Conservation (phyloP, 1,284 basidiomycete species). For the Ceratorhiza oryzae-sativae region DNA sequence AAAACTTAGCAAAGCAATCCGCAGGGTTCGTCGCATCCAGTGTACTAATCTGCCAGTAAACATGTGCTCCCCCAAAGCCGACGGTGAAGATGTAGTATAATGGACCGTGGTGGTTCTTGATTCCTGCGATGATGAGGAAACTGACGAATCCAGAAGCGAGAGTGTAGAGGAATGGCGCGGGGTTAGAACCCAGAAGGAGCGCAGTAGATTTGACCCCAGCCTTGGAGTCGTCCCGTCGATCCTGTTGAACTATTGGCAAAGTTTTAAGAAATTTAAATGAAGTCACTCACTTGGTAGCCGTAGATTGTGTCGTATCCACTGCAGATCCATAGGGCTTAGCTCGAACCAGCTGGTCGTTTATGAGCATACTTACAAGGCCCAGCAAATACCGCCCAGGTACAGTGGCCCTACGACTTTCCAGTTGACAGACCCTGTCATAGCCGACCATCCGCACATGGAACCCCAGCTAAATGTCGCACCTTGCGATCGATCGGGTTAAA, state of each 20-base stretch:
- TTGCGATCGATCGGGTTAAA: neutral
- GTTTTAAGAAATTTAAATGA: neutral
- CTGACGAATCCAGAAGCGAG: conserved; percentile 61
- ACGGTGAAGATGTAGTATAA: conserved; percentile 64
- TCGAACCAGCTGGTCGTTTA: conserved; percentile 28
- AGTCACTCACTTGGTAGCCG: conserved; percentile 55
- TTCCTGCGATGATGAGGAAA: conserved; percentile 59
- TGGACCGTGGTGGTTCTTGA: conserved; percentile 58
- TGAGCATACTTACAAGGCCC: conserved; percentile 55
- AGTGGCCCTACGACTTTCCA: conserved; percentile 50
- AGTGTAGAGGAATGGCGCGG: conserved; percentile 61
- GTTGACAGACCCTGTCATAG: conserved; percentile 53
- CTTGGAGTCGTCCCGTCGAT: conserved; percentile 61
- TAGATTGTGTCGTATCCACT: conserved; percentile 70
- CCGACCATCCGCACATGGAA: conserved; percentile 56
- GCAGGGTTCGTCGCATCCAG: conserved; percentile 61
- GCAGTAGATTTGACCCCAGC: conserved; percentile 67
- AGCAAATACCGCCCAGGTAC: conserved; percentile 45
- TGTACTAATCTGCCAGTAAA: conserved; percentile 65
- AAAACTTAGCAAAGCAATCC: conserved; percentile 61
- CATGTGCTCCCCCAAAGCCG: conserved; percentile 57
- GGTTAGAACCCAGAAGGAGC: conserved; percentile 62
- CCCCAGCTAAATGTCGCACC: conserved; percentile 56
- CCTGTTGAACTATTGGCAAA: conserved; percentile 43
- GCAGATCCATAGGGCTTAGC: conserved; percentile 54